Evolutionary conservation across 1,139 yeast genomes (phyloP).

Genomic region (Sugiyamaella sp.): DNA sequence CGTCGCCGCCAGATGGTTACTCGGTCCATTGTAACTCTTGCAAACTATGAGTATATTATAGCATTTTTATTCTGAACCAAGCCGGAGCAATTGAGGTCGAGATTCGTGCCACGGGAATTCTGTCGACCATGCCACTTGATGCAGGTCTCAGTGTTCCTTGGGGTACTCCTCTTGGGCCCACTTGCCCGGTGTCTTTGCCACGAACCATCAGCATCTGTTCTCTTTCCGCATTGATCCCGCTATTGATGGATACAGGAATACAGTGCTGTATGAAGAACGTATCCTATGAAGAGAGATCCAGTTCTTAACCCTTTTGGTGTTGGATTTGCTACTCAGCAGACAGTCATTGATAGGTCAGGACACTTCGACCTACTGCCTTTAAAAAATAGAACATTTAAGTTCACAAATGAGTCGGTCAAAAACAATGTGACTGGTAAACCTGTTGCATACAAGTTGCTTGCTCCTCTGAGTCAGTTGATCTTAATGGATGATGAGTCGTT

Average conservation of each 20-base stretch:
- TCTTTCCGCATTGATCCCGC: constrained; percentile 80
- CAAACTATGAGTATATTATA: constrained; percentile 81
- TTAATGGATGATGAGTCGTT: constrained; percentile 57
- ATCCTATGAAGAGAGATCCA: constrained; percentile 53
- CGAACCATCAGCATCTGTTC: constrained; percentile 83
- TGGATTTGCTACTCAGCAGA: constrained; percentile 68
- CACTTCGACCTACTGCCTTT: constrained; percentile 70
- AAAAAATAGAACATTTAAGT: constrained; percentile 71
- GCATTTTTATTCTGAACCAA: constrained; percentile 82
- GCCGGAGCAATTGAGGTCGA: constrained; percentile 82
- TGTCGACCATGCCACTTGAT: constrained; percentile 66
- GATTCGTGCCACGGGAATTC: constrained; percentile 76
- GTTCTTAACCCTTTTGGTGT: constrained; percentile 61
- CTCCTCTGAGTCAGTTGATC: constrained; percentile 75
- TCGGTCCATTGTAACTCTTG: constrained; percentile 83
- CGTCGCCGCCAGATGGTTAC: constrained; percentile 74
- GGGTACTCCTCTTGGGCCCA: constrained; percentile 82
- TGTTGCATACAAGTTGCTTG: constrained; percentile 69
- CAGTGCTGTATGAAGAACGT: constrained; percentile 73
- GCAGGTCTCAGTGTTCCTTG: constrained; percentile 67
- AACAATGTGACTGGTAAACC: constrained; percentile 70
- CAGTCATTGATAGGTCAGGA: constrained; percentile 67
- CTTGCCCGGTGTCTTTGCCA: constrained; percentile 81
- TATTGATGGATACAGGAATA: constrained; percentile 81
- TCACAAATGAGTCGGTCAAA: constrained; percentile 67